Evolutionary conservation across 73 alveolate genomes (phyloP).

Genomic region (Durusdinium trenchii): DNA sequence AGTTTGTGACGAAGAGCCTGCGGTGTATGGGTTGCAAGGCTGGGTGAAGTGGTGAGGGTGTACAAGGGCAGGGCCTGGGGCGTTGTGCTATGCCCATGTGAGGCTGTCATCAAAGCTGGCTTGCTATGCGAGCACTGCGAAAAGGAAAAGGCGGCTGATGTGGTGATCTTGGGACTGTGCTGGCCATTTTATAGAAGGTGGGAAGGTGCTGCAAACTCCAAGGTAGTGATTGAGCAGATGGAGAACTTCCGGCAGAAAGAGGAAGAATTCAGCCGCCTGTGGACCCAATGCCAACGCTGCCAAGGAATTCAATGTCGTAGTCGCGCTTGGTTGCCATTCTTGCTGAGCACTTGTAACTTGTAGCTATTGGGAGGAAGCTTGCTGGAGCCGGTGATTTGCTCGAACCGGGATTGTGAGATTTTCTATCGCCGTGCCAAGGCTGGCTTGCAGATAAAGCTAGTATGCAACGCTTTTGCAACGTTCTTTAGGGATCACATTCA

Average conservation of each 20-base stretch:
- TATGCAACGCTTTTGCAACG: neutral
- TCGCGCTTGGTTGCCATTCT: neutral
- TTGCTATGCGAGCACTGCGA: slow-evolving; percentile 90
- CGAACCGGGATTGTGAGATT: slow-evolving; percentile 99
- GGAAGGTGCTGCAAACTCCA: neutral
- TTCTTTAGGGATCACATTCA: neutral
- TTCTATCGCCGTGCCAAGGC: slow-evolving; percentile 99
- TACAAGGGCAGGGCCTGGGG: neutral
- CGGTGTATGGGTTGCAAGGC: slow-evolving; percentile 95
- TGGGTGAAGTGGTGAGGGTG: neutral
- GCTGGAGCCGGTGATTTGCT: slow-evolving; percentile 98
- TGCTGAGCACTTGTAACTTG: neutral
- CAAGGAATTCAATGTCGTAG: slow-evolving; percentile 97
- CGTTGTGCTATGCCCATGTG: neutral
- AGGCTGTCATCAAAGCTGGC: slow-evolving; percentile 86
- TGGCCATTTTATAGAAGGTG: neutral
- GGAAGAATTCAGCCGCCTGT: slow-evolving; percentile 95
- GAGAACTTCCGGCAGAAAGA: slow-evolving; percentile 76
- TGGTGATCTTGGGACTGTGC: neutral
- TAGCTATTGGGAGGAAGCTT: slow-evolving; percentile 96
- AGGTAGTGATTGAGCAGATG: slow-evolving; percentile 88
- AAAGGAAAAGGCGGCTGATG: slow-evolving; percentile 90
- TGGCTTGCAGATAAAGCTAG: neutral
- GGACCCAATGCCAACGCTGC: slow-evolving; percentile 99
- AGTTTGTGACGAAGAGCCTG: slow-evolving; percentile 79